These are phyloP conservation scores for Eremochloa ophiuroides DNA, from an alignment of 176 grass and related monocot genomes.

Conservation along the genomic window DNA sequence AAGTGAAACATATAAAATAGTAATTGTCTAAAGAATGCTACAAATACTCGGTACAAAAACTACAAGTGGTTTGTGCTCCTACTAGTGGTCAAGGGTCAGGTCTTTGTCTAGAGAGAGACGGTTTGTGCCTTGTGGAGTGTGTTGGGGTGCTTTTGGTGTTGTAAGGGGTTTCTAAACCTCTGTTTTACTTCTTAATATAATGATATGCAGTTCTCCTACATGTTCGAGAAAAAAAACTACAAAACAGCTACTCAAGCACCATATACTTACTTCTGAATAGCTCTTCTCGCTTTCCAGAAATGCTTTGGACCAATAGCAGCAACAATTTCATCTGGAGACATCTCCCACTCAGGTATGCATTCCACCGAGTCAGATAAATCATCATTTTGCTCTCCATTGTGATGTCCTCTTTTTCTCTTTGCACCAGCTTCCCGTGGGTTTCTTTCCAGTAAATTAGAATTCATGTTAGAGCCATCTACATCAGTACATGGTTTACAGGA, in stretches of 20 bases:
- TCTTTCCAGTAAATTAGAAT: slow-evolving; percentile 6
- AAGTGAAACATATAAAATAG: neutral
- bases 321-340: slow-evolving; percentile 54
- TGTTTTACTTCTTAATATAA: too few species aligned
- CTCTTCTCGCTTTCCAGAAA: slow-evolving; percentile 61
- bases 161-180: too few species aligned
- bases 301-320: slow-evolving; percentile 53
- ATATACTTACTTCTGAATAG: slow-evolving; percentile 57
- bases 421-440: neutral
- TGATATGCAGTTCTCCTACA: too few species aligned
- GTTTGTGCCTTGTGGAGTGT: too few species aligned
- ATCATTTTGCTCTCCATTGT: slow-evolving; percentile 19
- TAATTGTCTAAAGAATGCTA: neutral
- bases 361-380: slow-evolving; percentile 30
- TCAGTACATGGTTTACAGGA: slow-evolving; percentile 15
- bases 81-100: too few species aligned
- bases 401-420: slow-evolving; percentile 23
- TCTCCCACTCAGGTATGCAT: slow-evolving; percentile 14
- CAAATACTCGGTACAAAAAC: neutral
- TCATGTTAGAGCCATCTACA: neutral
- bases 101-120: too few species aligned
- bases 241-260: neutral
- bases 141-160: too few species aligned
- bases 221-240: too few species aligned
- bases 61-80: too few species aligned